These are phyloP conservation scores for Elongisporangium undulatum DNA, from an alignment of 352 stramenopile genomes.

Conservation along the genomic window DNA sequence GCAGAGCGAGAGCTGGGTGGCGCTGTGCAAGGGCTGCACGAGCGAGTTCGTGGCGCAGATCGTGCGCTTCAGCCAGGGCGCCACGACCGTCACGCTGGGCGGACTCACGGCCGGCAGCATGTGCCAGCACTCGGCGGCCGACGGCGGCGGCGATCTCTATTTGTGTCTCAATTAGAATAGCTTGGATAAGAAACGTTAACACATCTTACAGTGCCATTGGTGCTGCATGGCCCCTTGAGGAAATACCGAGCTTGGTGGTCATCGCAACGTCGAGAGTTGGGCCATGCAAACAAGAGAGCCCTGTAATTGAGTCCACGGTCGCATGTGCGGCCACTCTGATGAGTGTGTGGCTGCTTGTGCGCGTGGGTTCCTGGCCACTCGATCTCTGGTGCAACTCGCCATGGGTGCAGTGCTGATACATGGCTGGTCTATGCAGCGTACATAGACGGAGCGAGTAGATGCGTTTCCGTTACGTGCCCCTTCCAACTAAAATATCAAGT, in stretches of 20 bases:
- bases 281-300: no score
- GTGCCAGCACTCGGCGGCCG: slow-evolving; percentile 2
- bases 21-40: slow-evolving; percentile 8
- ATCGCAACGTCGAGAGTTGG: no score
- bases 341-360: neutral
- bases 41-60: slow-evolving; percentile 7
- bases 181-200: neutral
- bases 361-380: neutral
- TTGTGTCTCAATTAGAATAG: neutral
- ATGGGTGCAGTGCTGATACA: no score
- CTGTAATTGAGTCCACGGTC: no score
- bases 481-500: neutral
- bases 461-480: neutral
- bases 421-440: neutral
- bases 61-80: neutral
- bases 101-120: slow-evolving; percentile 3
- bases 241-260: no score
- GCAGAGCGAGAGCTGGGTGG: slow-evolving; percentile 1
- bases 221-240: no score
- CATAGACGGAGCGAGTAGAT: neutral
- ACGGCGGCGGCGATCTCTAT: slow-evolving; percentile 2
- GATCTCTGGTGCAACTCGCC: neutral
- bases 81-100: neutral
- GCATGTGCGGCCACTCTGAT: no score
- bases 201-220: no score